These are phyloP conservation scores for Capsicum rhomboideum DNA, from an alignment of 257 asterid genomes.

Conservation along the genomic window DNA sequence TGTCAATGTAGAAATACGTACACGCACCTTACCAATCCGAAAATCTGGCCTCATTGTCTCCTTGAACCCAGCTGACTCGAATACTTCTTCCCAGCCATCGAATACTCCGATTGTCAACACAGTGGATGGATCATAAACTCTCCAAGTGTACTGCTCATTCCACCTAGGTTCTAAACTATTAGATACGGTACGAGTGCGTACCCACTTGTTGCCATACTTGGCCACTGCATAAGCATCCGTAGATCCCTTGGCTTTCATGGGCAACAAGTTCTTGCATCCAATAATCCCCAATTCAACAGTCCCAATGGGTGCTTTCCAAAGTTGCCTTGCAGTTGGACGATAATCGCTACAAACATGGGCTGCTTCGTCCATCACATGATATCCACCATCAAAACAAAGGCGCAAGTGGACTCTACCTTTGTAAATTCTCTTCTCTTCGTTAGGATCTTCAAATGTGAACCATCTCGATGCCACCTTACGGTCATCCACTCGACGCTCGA, in stretches of 20 bases:
- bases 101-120: constrained; percentile 70
- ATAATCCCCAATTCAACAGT: constrained; percentile 61
- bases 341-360: constrained; percentile 76
- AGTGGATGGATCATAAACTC: constrained; percentile 81
- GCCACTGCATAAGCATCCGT: constrained; percentile 84
- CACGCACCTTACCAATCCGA: constrained; percentile 74
- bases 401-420: constrained; percentile 68
- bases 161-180: constrained; percentile 68
- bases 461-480: constrained; percentile 71
- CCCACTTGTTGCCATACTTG: constrained; percentile 83
- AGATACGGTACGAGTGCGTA: constrained; percentile 70
- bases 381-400: constrained; percentile 83
- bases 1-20: constrained; percentile 63
- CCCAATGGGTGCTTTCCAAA: constrained; percentile 76
- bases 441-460: constrained; percentile 67
- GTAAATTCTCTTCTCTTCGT: constrained; percentile 41
- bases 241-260: constrained; percentile 65
- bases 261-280: constrained; percentile 68
- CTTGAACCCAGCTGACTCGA: constrained; percentile 28
- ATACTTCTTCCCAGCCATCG: constrained; percentile 58
- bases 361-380: constrained; percentile 88
- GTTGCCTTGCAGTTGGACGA: constrained; percentile 82
- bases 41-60: constrained; percentile 43
- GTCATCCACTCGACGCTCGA: constrained; percentile 78
- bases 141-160: constrained; percentile 94